These are phyloP conservation scores for Diplocarpon rosae DNA, from an alignment of 2,329 filamentous ascomycete genomes.

Conservation along the genomic window DNA sequence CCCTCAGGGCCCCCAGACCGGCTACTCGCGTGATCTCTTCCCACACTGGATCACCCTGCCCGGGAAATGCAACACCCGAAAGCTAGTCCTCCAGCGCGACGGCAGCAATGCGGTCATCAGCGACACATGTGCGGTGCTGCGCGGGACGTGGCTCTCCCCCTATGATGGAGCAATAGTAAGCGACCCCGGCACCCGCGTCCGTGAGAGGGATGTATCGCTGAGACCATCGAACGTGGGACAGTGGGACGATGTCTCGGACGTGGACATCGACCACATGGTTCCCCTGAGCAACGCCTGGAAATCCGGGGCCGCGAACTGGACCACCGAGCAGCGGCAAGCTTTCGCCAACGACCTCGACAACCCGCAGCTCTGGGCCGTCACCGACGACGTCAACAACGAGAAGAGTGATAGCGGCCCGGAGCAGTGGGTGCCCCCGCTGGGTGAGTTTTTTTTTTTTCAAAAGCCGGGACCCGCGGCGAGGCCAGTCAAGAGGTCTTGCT, in stretches of 20 bases:
- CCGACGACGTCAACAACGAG: conserved; percentile 60
- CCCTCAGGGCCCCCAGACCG: conserved; percentile 38
- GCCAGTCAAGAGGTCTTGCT: conserved; percentile 6
- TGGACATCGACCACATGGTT: conserved; percentile 79
- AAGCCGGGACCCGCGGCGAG: not conserved
- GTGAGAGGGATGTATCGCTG: too few relatives aligned
- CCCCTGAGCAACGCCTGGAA: conserved; percentile 74
- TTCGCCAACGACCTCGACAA: conserved; percentile 70
- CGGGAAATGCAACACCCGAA: conserved; percentile 60
- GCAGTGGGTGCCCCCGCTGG: conserved; percentile 61
- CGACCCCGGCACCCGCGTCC: too few relatives aligned
- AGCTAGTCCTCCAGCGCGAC: conserved; percentile 64
- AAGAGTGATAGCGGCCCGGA: conserved; percentile 70
- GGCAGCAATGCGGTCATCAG: conserved; percentile 50
- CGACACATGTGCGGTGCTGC: conserved; percentile 49
- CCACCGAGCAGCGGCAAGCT: conserved; percentile 49
- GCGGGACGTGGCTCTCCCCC: conserved; percentile 58
- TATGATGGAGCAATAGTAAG: conserved; percentile 54
- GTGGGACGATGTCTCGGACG: conserved; percentile 56
- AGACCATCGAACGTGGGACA: too few relatives aligned
- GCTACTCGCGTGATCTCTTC: conserved; percentile 43
- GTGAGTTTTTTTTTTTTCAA: conserved; percentile 27
- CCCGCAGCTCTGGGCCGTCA: conserved; percentile 72
- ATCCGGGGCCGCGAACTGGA: conserved; percentile 65
- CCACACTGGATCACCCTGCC: conserved; percentile 38